A percentile compares a stretch with the other conserved stretches of the same genome.
Evolutionary conservation across 441 rosid species (phyloP).

Genomic region (Adansonia grandidieri): DNA sequence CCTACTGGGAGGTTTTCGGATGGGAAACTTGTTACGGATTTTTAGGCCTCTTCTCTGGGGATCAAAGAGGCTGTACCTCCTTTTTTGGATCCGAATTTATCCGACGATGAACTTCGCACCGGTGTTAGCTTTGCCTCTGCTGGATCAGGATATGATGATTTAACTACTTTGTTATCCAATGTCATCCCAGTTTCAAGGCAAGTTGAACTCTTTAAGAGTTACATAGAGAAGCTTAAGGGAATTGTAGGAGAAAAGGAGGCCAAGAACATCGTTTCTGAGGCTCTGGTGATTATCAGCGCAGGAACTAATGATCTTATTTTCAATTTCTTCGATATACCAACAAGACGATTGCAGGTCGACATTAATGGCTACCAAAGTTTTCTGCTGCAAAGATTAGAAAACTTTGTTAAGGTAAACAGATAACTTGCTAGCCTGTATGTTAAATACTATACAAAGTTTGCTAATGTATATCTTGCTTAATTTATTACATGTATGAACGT

Average conservation of each 20-base stretch:
- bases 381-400: slow-evolving; percentile 33
- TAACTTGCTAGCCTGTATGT: not conserved
- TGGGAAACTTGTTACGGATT: slow-evolving; percentile 57
- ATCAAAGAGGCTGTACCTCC: slow-evolving; percentile 55
- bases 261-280: no score
- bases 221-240: slow-evolving; percentile 42
- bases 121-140: no score
- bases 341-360: slow-evolving; percentile 39
- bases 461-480: not conserved
- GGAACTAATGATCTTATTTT: slow-evolving; percentile 47
- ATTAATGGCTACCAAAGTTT: slow-evolving; percentile 49
- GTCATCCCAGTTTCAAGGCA: slow-evolving; percentile 50
- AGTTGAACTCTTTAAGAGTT: slow-evolving; percentile 41
- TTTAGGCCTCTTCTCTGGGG: slow-evolving; percentile 44
- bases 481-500: no score
- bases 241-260: no score
- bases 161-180: slow-evolving; percentile 28
- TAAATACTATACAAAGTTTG: not conserved
- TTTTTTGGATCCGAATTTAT: slow-evolving; percentile 48
- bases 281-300: no score
- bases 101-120: slow-evolving; percentile 38
- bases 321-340: slow-evolving; percentile 48
- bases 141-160: slow-evolving; percentile 52
- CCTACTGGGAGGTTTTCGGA: slow-evolving; percentile 62
- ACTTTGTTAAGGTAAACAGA: slow-evolving; percentile 41